Percentiles rank a stretch among this genome's conserved stretches.
Conservation (phyloP, 768 basidiomycete genomes). For the Mrakia blollopis region DNA sequence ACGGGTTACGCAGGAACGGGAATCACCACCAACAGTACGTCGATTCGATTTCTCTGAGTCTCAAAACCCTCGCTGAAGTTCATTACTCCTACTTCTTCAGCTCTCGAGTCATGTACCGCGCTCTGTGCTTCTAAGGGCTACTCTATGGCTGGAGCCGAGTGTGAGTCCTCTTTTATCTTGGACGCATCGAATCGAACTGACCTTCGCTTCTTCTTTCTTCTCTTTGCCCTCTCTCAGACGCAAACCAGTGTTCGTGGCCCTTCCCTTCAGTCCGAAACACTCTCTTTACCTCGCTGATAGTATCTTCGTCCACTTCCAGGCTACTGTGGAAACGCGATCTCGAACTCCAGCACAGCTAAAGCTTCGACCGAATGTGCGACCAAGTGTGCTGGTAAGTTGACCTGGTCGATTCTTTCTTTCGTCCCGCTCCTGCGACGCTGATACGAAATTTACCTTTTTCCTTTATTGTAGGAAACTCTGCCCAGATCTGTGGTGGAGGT, state of each 20-base stretch:
- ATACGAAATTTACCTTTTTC: neutral
- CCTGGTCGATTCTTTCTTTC: neutral
- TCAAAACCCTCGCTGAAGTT: neutral
- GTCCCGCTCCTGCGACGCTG: neutral
- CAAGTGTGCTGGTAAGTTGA: neutral
- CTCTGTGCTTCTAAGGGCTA: slow-evolving; percentile 27
- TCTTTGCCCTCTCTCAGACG: neutral
- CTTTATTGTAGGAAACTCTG: neutral
- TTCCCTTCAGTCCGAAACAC: no score
- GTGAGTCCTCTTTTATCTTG: neutral
- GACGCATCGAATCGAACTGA: neutral
- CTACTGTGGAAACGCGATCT: neutral
- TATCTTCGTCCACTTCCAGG: neutral
- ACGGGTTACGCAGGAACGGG: neutral
- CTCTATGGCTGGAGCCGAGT: slow-evolving; percentile 28
- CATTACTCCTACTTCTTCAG: neutral
- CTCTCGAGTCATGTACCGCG: slow-evolving; percentile 13
- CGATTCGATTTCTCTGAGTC: neutral
- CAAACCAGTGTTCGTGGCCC: neutral
- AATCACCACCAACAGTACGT: neutral
- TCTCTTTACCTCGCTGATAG: neutral
- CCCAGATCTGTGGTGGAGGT: slow-evolving; percentile 11
- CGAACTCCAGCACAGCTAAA: neutral
- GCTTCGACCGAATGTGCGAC: neutral
- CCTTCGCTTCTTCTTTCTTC: neutral